phyloP scores from a whole-genome alignment of 2,329 filamentous ascomycete species.

The Macrophomina tecta region DNA sequence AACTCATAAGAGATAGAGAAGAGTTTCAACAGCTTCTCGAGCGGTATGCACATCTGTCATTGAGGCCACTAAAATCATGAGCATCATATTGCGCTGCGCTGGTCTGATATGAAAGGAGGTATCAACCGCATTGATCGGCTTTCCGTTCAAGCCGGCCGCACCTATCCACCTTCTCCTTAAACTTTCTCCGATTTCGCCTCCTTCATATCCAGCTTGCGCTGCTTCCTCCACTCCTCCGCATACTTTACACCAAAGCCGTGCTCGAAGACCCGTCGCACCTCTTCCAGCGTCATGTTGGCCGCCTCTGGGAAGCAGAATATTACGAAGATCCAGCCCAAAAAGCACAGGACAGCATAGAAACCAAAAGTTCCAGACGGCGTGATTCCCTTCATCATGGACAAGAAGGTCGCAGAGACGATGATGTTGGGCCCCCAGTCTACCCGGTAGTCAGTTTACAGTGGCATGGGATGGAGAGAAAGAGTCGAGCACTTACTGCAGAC shows the following conservation, averaged over 20 bases:
- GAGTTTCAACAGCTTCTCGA: too few species aligned
- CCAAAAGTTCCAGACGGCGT: conserved; percentile 46
- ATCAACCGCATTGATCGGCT: too few species aligned
- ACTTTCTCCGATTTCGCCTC: conserved; percentile 37
- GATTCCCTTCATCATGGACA: conserved; percentile 47
- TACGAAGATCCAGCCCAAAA: conserved; percentile 46
- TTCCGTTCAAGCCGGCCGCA: too few species aligned
- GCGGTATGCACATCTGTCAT: too few species aligned
- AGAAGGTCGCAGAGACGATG: conserved; percentile 46
- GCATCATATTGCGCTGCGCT: too few species aligned
- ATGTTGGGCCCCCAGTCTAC: conserved; percentile 37
- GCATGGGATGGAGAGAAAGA: not conserved
- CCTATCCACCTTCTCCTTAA: not conserved
- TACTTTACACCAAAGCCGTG: conserved; percentile 45
- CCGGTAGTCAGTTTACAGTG: conserved; percentile 36
- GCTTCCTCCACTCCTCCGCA: conserved; percentile 31
- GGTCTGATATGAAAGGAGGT: too few species aligned
- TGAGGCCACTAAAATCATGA: too few species aligned
- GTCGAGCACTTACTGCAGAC: not conserved
- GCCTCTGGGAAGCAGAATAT: conserved; percentile 49
- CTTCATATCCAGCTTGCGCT: not conserved
- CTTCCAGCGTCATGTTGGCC: conserved; percentile 46
- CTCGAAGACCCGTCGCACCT: conserved; percentile 43
- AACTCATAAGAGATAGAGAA: too few species aligned
- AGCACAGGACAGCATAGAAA: conserved; percentile 49